Evolutionary conservation across 1,139 yeast genomes (phyloP).

Genomic region (Saccharomyces uvarum): DNA sequence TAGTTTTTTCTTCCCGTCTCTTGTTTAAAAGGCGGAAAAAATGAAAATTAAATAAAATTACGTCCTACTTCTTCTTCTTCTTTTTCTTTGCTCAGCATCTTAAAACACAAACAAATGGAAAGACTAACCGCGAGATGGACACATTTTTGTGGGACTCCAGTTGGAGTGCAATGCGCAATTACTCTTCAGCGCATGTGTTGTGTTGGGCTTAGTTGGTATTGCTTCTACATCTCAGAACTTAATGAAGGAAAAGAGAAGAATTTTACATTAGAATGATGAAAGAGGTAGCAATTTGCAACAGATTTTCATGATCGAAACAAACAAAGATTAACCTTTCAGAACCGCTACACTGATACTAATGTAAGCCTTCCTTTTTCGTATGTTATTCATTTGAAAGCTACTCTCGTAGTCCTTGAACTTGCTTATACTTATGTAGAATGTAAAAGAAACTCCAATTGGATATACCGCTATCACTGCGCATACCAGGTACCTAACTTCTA

Average conservation of each 20-base stretch:
- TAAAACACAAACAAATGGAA: not conserved
- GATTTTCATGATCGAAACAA: constrained; percentile 8
- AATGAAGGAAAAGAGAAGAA: not conserved
- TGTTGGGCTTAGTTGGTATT: not conserved
- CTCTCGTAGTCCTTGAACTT: not conserved
- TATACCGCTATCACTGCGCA: not conserved
- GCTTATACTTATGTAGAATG: not conserved
- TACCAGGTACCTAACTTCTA: not conserved
- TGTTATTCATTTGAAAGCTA: not conserved
- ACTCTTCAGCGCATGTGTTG: not conserved
- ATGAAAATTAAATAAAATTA: not conserved
- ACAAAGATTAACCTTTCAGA: constrained; percentile 19
- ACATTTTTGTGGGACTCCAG: not conserved
- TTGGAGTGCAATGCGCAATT: not conserved
- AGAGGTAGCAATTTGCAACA: constrained; percentile 5
- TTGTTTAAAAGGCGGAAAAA: not conserved
- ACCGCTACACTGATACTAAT: constrained; percentile 27
- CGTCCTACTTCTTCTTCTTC: not conserved
- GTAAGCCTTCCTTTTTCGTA: not conserved
- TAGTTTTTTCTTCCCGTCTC: not conserved
- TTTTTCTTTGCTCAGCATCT: not conserved
- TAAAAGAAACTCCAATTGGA: not conserved
- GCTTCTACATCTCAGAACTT: not conserved
- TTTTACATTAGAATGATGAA: constrained; percentile 4
- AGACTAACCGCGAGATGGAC: not conserved